These are phyloP conservation scores for Hemerocallis citrina DNA, from an alignment of 106 monocot species.

Conservation along the genomic window DNA sequence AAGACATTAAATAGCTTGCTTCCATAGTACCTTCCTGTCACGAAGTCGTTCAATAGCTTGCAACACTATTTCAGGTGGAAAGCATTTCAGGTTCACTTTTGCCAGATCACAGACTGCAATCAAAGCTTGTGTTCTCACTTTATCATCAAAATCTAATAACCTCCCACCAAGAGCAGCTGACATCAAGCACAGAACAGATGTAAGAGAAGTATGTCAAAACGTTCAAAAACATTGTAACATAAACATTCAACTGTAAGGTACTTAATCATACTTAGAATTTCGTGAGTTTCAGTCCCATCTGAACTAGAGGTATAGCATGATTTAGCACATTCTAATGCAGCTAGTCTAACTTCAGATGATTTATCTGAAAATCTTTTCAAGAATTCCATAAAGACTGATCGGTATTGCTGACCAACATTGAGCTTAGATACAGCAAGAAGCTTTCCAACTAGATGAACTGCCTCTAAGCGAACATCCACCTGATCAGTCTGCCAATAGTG, in stretches of 20 bases:
- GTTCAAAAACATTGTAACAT: constrained; percentile 5
- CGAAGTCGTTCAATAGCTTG: constrained; percentile 61
- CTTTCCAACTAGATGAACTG: constrained; percentile 61
- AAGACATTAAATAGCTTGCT: too few species aligned
- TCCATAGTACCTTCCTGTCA: constrained; percentile 74
- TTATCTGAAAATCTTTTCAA: constrained; percentile 86
- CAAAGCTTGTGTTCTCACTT: constrained; percentile 85
- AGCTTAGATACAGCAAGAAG: constrained; percentile 65
- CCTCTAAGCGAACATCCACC: constrained; percentile 80
- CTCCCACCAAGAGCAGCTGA: constrained; percentile 73
- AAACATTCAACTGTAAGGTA: constrained; percentile 1
- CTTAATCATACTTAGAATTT: constrained; percentile 50
- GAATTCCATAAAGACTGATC: constrained; percentile 57
- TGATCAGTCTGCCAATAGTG: constrained; percentile 62
- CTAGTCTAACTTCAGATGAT: constrained; percentile 70
- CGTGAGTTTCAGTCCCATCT: constrained; percentile 32
- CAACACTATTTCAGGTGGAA: constrained; percentile 62
- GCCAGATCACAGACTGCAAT: constrained; percentile 75
- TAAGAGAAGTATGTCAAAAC: constrained; percentile 1
- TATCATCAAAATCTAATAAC: constrained; percentile 87
- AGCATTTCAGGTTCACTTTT: constrained; percentile 37
- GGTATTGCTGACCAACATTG: constrained; percentile 44
- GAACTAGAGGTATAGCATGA: constrained; percentile 37
- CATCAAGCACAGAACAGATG: constrained; percentile 6
- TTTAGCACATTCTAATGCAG: constrained; percentile 75